Evolutionary conservation across 441 rosid species (phyloP).

Genomic region (Brassica balearica): DNA sequence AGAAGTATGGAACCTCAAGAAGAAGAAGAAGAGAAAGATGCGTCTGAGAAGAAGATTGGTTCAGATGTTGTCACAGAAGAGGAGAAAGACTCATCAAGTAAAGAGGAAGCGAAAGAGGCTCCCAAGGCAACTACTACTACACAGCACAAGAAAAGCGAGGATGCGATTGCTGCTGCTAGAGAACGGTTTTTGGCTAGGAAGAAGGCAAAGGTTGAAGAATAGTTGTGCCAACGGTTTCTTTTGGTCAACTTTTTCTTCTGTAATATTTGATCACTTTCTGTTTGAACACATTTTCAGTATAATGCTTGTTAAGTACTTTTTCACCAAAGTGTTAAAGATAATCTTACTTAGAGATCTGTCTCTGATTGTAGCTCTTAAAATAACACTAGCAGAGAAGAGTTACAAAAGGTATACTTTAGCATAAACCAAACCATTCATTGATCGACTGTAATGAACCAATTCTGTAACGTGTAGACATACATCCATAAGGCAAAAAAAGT

Average conservation of each 20-base stretch:
- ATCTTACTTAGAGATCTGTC: background rate
- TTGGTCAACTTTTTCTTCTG: conserved; percentile 18
- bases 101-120: conserved; percentile 42
- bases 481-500: background rate
- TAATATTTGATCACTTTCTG: background rate
- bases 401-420: background rate
- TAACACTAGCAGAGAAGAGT: background rate
- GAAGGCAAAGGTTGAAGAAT: conserved; percentile 54
- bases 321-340: background rate
- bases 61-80: conserved; percentile 26
- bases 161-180: conserved; percentile 75
- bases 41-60: conserved; percentile 34
- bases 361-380: background rate
- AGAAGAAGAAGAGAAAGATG: conserved; percentile 33
- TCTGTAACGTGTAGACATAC: too few relatives aligned
- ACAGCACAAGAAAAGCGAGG: conserved; percentile 69
- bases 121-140: conserved; percentile 43
- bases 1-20: conserved; percentile 46
- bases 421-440: too few relatives aligned
- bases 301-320: conserved; percentile 3
- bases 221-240: background rate
- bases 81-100: conserved; percentile 43
- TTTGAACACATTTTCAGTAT: background rate
- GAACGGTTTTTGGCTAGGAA: conserved; percentile 82
- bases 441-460: too few relatives aligned